Evolutionary conservation across 352 stramenopile genomes (phyloP).

Genomic region (Pythium aristosporum): DNA sequence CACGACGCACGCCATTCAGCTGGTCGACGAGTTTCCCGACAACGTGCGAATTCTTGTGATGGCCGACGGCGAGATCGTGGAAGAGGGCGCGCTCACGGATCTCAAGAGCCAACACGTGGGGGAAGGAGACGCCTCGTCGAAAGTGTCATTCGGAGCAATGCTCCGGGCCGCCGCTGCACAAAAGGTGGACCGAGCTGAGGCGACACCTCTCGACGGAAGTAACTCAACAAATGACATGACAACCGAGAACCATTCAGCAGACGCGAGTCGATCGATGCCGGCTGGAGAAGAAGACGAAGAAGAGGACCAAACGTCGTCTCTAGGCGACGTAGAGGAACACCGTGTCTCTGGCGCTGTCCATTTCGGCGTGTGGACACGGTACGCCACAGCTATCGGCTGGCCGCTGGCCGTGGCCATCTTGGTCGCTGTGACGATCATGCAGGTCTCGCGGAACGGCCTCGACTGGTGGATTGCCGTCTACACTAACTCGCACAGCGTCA

Average conservation of each 20-base stretch:
- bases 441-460: conserved; percentile 72
- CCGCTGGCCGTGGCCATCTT: conserved; percentile 47
- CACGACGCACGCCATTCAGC: conserved; percentile 72
- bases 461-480: conserved; percentile 87
- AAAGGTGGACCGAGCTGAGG: neutral
- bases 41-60: conserved; percentile 54
- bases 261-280: neutral
- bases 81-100: conserved; percentile 32
- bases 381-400: conserved; percentile 53
- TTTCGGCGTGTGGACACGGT: conserved; percentile 60
- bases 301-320: neutral
- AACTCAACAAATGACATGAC: neutral
- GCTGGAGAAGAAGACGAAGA: neutral
- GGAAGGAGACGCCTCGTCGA: neutral
- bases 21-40: conserved; percentile 52
- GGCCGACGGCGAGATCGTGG: conserved; percentile 49
- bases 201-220: too few species aligned
- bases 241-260: neutral
- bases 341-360: conserved; percentile 57
- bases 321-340: conserved; percentile 41
- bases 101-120: conserved; percentile 29
- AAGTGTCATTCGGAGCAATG: conserved; percentile 5
- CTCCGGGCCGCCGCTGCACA: neutral
- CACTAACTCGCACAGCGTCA: conserved; percentile 57
- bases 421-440: conserved; percentile 62